Evolutionary conservation across 768 basidiomycete species (phyloP).

Genomic region (Gymnopilus junonius): DNA sequence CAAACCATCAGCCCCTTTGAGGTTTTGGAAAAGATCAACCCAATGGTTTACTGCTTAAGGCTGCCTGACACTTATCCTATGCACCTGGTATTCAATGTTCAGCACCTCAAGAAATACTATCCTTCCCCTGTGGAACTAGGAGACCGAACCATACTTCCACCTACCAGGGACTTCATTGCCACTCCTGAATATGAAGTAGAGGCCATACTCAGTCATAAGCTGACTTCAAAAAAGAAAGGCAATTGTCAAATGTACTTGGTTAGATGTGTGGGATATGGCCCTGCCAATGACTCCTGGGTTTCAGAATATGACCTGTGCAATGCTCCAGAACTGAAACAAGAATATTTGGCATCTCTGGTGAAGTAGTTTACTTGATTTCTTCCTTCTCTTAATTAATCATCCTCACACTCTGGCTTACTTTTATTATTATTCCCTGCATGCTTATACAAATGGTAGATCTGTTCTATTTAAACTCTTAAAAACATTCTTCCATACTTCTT

Average conservation of each 20-base stretch:
- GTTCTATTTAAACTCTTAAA: too few species aligned
- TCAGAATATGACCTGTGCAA: conserved; percentile 25
- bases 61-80: conserved; percentile 29
- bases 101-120: conserved; percentile 25
- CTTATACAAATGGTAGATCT: too few species aligned
- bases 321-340: conserved; percentile 19
- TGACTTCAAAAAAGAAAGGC: conserved; percentile 12
- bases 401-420: too few species aligned
- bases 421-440: too few species aligned
- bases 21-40: conserved; percentile 29
- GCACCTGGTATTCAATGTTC: conserved; percentile 28
- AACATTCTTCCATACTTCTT: too few species aligned
- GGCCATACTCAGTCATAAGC: conserved; percentile 10
- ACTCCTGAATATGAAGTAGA: conserved; percentile 24
- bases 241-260: conserved; percentile 19
- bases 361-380: too few species aligned
- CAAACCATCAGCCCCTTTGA: too few species aligned
- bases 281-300: conserved; percentile 27
- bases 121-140: conserved; percentile 18
- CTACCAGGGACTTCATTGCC: conserved; percentile 17
- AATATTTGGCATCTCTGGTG: not conserved
- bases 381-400: too few species aligned
- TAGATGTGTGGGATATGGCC: conserved; percentile 25
- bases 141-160: conserved; percentile 11
- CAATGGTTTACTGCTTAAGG: conserved; percentile 23